Conservation (phyloP, 805 yeast genomes). For the Candida sphagnicola region DNA sequence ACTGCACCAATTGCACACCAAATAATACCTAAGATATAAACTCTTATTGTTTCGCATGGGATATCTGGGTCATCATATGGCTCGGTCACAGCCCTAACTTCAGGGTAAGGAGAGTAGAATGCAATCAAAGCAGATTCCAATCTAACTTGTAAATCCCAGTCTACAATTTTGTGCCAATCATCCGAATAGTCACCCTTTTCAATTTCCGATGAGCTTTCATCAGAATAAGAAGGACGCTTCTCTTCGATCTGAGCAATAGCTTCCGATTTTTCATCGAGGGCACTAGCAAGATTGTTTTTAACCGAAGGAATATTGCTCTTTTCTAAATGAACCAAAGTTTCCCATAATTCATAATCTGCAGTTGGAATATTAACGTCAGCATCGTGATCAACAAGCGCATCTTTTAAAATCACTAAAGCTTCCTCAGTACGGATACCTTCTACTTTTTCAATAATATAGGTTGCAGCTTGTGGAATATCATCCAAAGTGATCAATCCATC, state of each 20-base stretch:
- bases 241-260: neutral
- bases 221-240: neutral
- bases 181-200: conserved; percentile 2
- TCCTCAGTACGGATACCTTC: conserved; percentile 16
- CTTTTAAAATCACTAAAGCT: conserved; percentile 24
- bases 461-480: conserved; percentile 26
- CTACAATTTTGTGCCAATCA: conserved; percentile 6
- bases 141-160: conserved; percentile 22
- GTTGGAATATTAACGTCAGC: conserved; percentile 33
- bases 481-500: conserved; percentile 23
- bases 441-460: conserved; percentile 29
- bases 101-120: conserved; percentile 28
- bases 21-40: conserved; percentile 48
- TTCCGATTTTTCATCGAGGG: neutral
- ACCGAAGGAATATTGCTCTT: neutral
- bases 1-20: conserved; percentile 52
- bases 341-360: conserved; percentile 22
- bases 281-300: neutral
- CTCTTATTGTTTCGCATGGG: conserved; percentile 38
- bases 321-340: conserved; percentile 11
- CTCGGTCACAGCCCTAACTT: conserved; percentile 27
- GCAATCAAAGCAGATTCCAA: conserved; percentile 40
- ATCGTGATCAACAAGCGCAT: conserved; percentile 22
- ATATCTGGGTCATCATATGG: conserved; percentile 34
- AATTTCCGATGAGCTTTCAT: neutral